These are phyloP conservation scores for Termitomyces sp. DNA, from an alignment of 768 basidiomycete species.

Conservation along the genomic window DNA sequence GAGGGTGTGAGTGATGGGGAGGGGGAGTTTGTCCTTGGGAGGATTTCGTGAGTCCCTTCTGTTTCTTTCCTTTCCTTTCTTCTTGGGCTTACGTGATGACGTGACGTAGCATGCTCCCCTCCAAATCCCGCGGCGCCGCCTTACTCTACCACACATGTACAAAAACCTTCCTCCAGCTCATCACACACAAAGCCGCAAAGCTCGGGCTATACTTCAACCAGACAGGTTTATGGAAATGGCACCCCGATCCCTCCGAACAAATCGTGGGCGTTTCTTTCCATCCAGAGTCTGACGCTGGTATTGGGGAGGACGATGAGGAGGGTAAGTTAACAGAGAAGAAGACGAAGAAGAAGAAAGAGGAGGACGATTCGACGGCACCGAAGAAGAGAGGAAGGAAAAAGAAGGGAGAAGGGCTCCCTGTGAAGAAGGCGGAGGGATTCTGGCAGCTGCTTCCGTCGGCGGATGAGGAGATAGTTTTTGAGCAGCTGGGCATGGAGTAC, in stretches of 20 bases:
- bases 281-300: neutral
- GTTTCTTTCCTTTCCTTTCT: neutral
- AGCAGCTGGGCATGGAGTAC: constrained; percentile 38
- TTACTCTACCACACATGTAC: constrained; percentile 57
- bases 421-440: constrained; percentile 23
- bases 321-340: neutral
- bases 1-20: constrained; percentile 20
- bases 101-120: constrained; percentile 38
- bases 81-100: neutral
- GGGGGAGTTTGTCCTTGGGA: constrained; percentile 31
- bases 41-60: neutral
- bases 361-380: no score
- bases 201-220: constrained; percentile 53
- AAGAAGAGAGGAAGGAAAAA: neutral
- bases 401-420: neutral
- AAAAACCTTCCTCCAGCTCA: constrained; percentile 36
- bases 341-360: neutral
- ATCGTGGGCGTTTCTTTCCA: neutral
- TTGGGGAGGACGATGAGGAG: neutral
- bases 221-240: constrained; percentile 64
- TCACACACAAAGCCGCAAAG: constrained; percentile 38
- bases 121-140: constrained; percentile 48
- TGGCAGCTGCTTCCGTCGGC: constrained; percentile 44
- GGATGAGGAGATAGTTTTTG: constrained; percentile 43
- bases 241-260: neutral